Evolutionary conservation across 2,329 filamentous ascomycete species (phyloP), one percentile per base, ranked within the genome.

Genomic region (Capronia epimyces): DNA sequence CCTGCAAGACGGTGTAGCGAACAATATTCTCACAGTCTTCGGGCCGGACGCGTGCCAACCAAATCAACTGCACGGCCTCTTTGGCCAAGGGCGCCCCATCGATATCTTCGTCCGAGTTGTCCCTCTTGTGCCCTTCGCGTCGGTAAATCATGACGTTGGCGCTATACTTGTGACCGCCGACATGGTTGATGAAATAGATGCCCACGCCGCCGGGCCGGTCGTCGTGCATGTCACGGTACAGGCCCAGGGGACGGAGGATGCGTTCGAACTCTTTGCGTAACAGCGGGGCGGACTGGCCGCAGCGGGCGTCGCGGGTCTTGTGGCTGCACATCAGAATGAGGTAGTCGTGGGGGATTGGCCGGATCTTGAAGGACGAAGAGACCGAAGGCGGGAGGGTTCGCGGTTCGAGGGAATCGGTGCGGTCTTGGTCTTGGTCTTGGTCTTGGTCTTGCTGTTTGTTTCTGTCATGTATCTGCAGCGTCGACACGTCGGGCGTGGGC

Each of bases 81-180:
- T 44, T 47, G 22, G 49, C 40, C 25, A 49, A 24, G 18, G 29
- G 41, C 18, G 45, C 45, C 9, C 31, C 50, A 16, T 52, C 65
- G 40, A 64, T 62, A 15, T 67, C 62, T 10, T 59, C 61, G 44
- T 67, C 62, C 52, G 29, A 64, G 57, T 32, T 62, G 62, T 21
- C 70, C 69, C 37, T 68, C 66, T 13, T 69, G 67, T 42, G 67
- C 55, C 66, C 69, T 6, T 76, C 74, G 15, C 79, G 77, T 8
- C 93, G 80, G 68, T 98, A 97, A 1, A 98, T 76, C 74, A 98
- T 87, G 61, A 97, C 82, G 63, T 98, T 98, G 22, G 93, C 93
- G 41, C 84, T 83, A 71, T 95, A 97, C 73, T 96, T 96, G 74
- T 98, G 93, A 0, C 93, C 93, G 22, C 93, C 93, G 2, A 96